Base-by-base conservation (phyloP, 192 early-diverging fungal genomes). In the Linderina pennispora region DNA sequence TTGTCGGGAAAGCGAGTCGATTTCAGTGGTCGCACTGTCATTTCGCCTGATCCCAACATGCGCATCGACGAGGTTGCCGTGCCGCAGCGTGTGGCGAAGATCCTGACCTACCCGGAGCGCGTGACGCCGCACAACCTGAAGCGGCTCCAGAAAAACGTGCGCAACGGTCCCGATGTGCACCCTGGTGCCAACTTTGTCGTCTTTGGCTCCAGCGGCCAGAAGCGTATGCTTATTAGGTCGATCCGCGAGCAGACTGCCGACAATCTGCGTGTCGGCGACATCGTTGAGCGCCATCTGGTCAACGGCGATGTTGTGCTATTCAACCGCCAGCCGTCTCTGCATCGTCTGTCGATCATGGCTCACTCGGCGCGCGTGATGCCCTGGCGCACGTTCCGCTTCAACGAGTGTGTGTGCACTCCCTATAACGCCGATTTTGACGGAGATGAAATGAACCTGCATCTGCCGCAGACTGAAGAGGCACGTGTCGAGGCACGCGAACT, bases 381-480 rank as follows among this genome's bases (percentile, higher is more conserved):
- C 3, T 94, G 94, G 92, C 74, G 94, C 53, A 99, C 97, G 7
- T 92, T 98, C 78, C 86, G 95, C 40, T 96, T 99, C 80, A 99
- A 99, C 71, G 94, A 98, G 61, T 99, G 94, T 80, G 94, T 97
- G n/a, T 98, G 95, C 65, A 86, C 89, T 13, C 97, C 95, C 23
- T 99, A 98, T 60, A 99, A 99, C 65, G 97, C 97, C 26, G 97
- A 98, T 81, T 98, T 98, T 55, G 97, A 99, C 50, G 97, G 97
- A 52, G 97, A 99, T 63, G 97, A 99, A 65, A 99, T 99, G 97
- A 99, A 99, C 58, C 71, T 99, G 64, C 97, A 99, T 68, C 84
- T 98, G 3, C 97, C 97, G 20, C 97, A 99, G 70, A 97, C 97
- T 1, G 95, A 99, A 63, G 97, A 99, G 73, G 95, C 97, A 1